Conservation (phyloP, 2,329 filamentous ascomycete species). For the Exutisphaerella laricina region DNA sequence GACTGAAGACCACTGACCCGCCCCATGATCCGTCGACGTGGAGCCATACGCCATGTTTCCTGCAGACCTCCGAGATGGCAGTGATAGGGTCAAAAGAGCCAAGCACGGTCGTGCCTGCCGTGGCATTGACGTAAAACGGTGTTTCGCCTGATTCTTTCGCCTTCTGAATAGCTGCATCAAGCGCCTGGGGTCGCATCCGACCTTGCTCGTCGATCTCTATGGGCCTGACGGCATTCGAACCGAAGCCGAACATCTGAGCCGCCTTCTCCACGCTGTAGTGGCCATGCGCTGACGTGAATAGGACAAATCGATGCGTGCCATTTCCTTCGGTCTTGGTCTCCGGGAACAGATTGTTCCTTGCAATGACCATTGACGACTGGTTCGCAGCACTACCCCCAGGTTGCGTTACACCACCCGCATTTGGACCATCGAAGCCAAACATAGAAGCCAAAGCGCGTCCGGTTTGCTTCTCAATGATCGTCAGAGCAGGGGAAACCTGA, state of each 20-base stretch:
- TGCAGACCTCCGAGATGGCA: constrained; percentile 64
- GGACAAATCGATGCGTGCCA: constrained; percentile 58
- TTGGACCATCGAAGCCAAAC: constrained; percentile 67
- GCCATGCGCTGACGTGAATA: constrained; percentile 85
- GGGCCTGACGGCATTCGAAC: constrained; percentile 63
- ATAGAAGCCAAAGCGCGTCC: constrained; percentile 65
- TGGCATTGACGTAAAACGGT: constrained; percentile 92
- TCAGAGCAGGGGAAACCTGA: constrained; percentile 84
- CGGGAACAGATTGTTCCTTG: constrained; percentile 79
- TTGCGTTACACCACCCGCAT: constrained; percentile 65
- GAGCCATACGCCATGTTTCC: constrained; percentile 72
- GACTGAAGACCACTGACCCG: constrained; percentile 72
- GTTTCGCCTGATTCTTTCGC: constrained; percentile 65
- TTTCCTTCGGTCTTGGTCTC: constrained; percentile 70
- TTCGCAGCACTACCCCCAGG: constrained; percentile 84
- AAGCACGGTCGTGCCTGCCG: constrained; percentile 87
- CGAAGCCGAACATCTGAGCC: constrained; percentile 83
- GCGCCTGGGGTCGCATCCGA: constrained; percentile 61
- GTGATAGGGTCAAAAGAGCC: constrained; percentile 81
- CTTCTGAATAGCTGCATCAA: constrained; percentile 58
- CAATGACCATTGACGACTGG: constrained; percentile 75
- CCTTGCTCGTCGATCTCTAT: constrained; percentile 70
- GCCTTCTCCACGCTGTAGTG: constrained; percentile 96
- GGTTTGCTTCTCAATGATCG: constrained; percentile 80
- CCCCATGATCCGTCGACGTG: constrained; percentile 94